Base-by-base conservation (phyloP, 1,284 basidiomycete genomes). In the Austroboletus novae-zelandiae region DNA sequence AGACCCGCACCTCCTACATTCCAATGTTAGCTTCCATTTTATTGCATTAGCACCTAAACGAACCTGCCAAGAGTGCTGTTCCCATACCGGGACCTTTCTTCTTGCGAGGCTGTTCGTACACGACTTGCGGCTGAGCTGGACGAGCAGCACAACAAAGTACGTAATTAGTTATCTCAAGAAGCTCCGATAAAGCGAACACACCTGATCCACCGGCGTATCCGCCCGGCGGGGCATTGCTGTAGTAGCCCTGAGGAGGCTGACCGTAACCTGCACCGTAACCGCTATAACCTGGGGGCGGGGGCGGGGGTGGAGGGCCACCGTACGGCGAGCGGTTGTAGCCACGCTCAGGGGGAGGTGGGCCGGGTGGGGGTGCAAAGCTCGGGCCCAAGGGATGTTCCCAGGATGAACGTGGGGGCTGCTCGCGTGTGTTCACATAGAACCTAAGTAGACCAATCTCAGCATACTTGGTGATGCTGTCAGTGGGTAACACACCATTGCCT, bases 371-470 rank as follows among this genome's bases (percentile, higher is more conserved):
- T 6, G 66, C 69, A 57, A 74, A 81, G 47, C 65, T 68, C 1
- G 73, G 72, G 7, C 79, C 81, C n/a, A 76, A 65, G 0, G 84
- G 86, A 57, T 87, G 86, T 1, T 70, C 73, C 86, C 86, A 89
- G 17, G 75, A 77, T 34, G 84, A 80, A 37, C 77, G 74, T 1
- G 84, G 83, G 15, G 86, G 86, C 32, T 74, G 69, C 42, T 76
- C 76, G 31, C 62, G 61, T 0, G 81, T 85, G 57, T 89, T 80
- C 41, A 89, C 81, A 57, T 88, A 89, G 72, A 80, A 89, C 85
- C 86, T 88, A 56, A 2, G 32, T 14, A 27, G 25, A 40, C 40
- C 32, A 34, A 20, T 39, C 41, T 56, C 20, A 51, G 41, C 9
- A 36, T 11, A 27, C 11, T 30, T 29, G 13, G n/a, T 10, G 25